Base-by-base conservation (phyloP, 225 moss, liverwort and hornwort genomes). In the Thuidium tamariscinum region DNA sequence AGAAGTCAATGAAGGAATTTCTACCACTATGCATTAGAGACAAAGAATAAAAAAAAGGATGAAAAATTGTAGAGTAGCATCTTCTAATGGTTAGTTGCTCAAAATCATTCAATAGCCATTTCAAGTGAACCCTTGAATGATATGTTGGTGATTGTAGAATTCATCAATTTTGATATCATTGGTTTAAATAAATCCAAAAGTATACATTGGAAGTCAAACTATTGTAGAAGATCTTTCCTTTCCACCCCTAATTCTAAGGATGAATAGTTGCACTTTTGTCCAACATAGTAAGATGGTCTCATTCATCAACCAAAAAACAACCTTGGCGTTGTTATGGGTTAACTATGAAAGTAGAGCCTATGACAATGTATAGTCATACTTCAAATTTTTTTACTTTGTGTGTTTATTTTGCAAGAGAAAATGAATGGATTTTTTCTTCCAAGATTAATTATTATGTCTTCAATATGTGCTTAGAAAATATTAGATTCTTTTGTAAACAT, bases 381-480 rank as follows among this genome's bases (percentile, higher is more conserved):
- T 17, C 6, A 10, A 29, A 16, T 17, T 71, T 44, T 16, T 17
- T 46, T 3, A 26, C 0, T 42, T 0, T 29, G 1, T 71, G 0
- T 17, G 1, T 2, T 72, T 2, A 46, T 46, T 30, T 29, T 46
- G 9, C 4, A 4, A 17, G 29, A 29, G 46, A 72, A 72, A 72
- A 17, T 46, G 17, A 72, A 29, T 10, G 9, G 4, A 42, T 26
- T 42, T 18, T 46, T 46, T 70, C 5, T 1, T 5, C 0, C 2
- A 71, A 25, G 29, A 2, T n/a, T n/a, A 46, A 6, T 0, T 46
- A 0, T 8, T 3, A 17, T 46, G 0, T 29, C 16, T 42, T 29
- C 17, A 71, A 17, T 8, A 5, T 8, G 25, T 8, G 5, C 1
- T 25, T 42, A 5, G n/a, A 11, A 39, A 70, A 3, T 70, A 26